Conservation (phyloP, 768 basidiomycete genomes). For the Aureoboletus auriporus region DNA sequence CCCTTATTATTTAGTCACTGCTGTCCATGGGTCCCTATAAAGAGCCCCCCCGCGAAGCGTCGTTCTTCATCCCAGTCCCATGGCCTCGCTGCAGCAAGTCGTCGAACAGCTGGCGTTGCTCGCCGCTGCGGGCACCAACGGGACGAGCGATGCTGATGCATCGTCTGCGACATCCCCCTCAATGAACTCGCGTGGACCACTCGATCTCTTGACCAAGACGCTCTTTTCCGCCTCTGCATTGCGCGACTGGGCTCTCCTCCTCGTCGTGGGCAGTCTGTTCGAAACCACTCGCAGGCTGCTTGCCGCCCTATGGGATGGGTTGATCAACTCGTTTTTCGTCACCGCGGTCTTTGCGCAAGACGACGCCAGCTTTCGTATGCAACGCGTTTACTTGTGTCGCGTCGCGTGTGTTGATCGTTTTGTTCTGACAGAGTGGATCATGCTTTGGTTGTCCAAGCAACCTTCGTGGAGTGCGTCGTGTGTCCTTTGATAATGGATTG, state of each 20-base stretch:
- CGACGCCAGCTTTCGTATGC: slow-evolving; percentile 54
- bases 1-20: too few relatives aligned
- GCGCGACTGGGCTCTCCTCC: slow-evolving; percentile 60
- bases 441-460: slow-evolving; percentile 63
- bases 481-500: neutral
- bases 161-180: slow-evolving; percentile 2
- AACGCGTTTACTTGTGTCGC: neutral
- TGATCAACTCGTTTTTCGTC: slow-evolving; percentile 54
- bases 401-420: neutral
- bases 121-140: slow-evolving; percentile 12
- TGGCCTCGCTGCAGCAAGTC: slow-evolving; percentile 28
- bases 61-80: neutral
- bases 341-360: slow-evolving; percentile 58
- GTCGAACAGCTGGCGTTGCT: slow-evolving; percentile 27
- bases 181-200: slow-evolving; percentile 10
- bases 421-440: slow-evolving; percentile 56
- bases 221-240: slow-evolving; percentile 53
- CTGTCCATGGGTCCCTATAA: slow-evolving; percentile 8
- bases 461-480: slow-evolving; percentile 51
- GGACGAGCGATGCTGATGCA: slow-evolving; percentile 12
- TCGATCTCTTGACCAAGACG: slow-evolving; percentile 31
- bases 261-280: slow-evolving; percentile 57
- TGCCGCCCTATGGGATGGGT: slow-evolving; percentile 37
- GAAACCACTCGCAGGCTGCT: slow-evolving; percentile 53
- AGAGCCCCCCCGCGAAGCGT: neutral